Conservation (phyloP, 768 basidiomycete species). For the Amanita phalloides region DNA sequence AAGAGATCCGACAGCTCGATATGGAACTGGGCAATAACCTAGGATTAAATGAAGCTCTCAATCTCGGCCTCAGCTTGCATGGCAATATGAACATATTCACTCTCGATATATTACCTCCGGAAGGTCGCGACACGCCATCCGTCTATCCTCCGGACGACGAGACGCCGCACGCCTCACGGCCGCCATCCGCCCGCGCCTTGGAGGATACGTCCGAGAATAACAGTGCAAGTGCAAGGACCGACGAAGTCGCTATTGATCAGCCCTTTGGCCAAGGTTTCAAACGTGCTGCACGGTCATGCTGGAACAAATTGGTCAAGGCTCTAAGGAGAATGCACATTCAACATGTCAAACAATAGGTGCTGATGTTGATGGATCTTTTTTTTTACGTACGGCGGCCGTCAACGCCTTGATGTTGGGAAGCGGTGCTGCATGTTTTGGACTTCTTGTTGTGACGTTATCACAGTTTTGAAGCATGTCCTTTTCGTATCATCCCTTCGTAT, state of each 20-base stretch:
- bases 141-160: conserved; percentile 26
- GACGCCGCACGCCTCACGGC: conserved; percentile 18
- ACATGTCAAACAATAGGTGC: not conserved
- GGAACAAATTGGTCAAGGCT: conserved; percentile 1
- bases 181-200: conserved; percentile 13
- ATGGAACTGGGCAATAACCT: conserved; percentile 26
- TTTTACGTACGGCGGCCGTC: no score
- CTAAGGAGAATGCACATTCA: conserved; percentile 1
- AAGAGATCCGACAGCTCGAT: conserved; percentile 25
- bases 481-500: not conserved
- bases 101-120: conserved; percentile 22
- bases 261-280: not conserved
- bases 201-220: conserved; percentile 9
- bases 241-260: not conserved
- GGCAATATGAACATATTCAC: conserved; percentile 30
- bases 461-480: not conserved
- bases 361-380: not conserved
- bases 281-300: not conserved
- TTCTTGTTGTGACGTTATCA: not conserved
- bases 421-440: not conserved
- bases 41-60: conserved; percentile 26
- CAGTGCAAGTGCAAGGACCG: conserved; percentile 8
- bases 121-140: conserved; percentile 26
- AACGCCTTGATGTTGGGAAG: not conserved
- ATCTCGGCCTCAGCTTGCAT: conserved; percentile 25